phyloP scores from a whole-genome alignment of 345 rosid genomes.

The Eucalyptus regnans region DNA sequence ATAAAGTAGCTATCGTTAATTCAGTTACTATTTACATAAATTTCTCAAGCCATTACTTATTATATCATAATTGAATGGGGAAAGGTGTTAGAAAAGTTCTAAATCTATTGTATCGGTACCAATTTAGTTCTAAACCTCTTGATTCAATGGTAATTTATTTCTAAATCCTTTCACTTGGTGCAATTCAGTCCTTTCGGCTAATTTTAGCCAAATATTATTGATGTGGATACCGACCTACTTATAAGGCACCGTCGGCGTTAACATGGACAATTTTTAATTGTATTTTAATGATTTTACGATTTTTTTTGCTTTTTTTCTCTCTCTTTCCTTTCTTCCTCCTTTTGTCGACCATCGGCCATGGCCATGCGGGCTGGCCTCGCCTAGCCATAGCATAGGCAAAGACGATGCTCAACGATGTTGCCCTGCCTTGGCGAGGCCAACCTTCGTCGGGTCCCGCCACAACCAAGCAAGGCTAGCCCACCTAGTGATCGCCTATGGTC shows the following conservation, averaged over 20 bases:
- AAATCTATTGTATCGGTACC: accelerated
- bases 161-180: accelerated
- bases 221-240: accelerated
- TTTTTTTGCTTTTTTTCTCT: no score
- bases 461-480: no score
- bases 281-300: no score
- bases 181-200: accelerated
- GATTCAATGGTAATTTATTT: no score
- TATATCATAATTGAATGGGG: no score
- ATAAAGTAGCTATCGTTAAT: not conserved
- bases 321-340: no score
- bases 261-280: accelerated
- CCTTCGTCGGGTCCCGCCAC: accelerated
- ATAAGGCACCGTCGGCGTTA: accelerated
- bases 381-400: no score
- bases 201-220: no score
- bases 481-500: no score
- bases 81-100: no score
- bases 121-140: accelerated
- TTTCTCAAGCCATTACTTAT: not conserved
- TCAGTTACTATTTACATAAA: not conserved
- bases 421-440: accelerated
- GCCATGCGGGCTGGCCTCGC: accelerated
- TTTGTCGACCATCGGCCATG: accelerated
- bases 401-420: accelerated